Base-by-base conservation (phyloP, 2,329 filamentous ascomycete genomes). In the Fusarium sp. region DNA sequence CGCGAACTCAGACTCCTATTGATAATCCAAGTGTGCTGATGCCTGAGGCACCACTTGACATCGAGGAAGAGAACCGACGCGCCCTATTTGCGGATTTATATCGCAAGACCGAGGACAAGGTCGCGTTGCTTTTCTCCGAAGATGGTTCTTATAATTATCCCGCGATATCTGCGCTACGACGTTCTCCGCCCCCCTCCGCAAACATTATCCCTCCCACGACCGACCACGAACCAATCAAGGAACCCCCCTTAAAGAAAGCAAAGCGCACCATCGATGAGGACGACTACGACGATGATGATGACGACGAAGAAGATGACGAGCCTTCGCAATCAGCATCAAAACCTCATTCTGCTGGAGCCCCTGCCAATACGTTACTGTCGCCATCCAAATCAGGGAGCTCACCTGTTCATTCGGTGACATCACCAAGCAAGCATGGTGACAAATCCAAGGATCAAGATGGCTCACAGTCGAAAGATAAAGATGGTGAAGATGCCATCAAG, bases 401-500 rank as follows among this genome's bases (percentile, higher is more conserved):
- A 66, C 91, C 87, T 69, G 90, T 89, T 73, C 90, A 90, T 79
- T 91, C 87, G 63, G 88, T 87, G 74, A 88, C 86, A 75, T 92
- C 88, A 74, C 90, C 86, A 72, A 90, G 89, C 63, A 91, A 88
- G 75, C 86, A 87, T 33, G 81, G 84, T 63, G 85, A 88, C 47
- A 90, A 90, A 76, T 79, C 86, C 56, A 89, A 88, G 73, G 85
- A 85, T 14, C 84, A 85, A 58, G 86, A 86, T 52, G 79, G 77
- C 14, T 83, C 83, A 41, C 86, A 86, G 73, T 80, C 89, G 78
- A 87, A 86, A 83, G 85, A 90, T 63, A 94, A 94, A 81, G 89
- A 91, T 31, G 91, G 92, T 13, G 95, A 98, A 80, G 94, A 98
- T 86, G 93, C 94, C 82, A 94, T 96, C 79, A 97, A 97, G 84